These are phyloP conservation scores for Claviceps maximensis DNA, from an alignment of 2,329 filamentous ascomycete genomes.

Conservation along the genomic window DNA sequence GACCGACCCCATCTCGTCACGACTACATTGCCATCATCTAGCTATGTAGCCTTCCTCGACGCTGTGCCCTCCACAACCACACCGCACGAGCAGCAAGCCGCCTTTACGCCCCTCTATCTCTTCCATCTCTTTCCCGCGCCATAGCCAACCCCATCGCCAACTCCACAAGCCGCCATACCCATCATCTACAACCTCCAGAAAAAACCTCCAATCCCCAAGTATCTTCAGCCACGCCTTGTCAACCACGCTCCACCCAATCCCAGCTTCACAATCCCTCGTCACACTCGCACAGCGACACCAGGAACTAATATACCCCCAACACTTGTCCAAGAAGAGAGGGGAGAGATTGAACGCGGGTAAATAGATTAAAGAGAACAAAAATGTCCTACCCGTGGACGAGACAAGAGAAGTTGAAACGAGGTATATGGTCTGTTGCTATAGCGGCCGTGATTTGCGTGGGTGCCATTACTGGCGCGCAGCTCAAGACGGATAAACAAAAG, in stretches of 20 bases:
- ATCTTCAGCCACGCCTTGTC: too few species aligned
- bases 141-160: neutral
- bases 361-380: neutral
- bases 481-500: constrained; percentile 35
- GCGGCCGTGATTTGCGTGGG: constrained; percentile 34
- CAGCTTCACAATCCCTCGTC: neutral
- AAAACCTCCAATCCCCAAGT: neutral
- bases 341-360: too few species aligned
- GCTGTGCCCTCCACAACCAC: neutral
- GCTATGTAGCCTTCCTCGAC: constrained; percentile 2
- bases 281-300: neutral
- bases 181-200: neutral
- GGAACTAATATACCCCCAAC: too few species aligned
- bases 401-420: constrained; percentile 21
- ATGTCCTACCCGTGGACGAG: constrained; percentile 14
- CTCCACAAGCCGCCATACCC: neutral
- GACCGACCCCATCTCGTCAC: neutral
- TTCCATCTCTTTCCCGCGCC: neutral
- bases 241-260: neutral
- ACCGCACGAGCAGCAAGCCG: neutral
- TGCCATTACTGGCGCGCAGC: constrained; percentile 33
- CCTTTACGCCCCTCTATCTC: neutral
- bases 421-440: constrained; percentile 29
- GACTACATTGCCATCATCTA: constrained; percentile 2
- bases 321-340: too few species aligned